Conservation (phyloP, 78 protist species). For the Goniomonas avonlea region DNA sequence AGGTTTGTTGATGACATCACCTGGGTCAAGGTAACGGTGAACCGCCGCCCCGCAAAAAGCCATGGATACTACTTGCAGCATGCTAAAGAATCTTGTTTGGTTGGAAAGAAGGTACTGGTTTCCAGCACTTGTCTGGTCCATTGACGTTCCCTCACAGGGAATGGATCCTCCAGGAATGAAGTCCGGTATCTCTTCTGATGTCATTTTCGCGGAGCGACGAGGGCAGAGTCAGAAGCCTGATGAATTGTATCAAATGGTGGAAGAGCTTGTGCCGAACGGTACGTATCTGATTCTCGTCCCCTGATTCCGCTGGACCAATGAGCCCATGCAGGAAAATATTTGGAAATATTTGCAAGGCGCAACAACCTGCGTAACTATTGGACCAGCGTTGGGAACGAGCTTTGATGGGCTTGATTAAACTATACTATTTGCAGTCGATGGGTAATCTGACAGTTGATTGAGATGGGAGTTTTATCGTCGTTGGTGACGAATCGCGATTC, state of each 20-base stretch:
- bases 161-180: conserved; percentile 2
- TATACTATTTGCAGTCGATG: neutral
- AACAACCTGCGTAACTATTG: conserved; percentile 61
- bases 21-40: conserved; percentile 60
- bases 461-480: too few relatives aligned
- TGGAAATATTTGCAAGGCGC: conserved; percentile 55
- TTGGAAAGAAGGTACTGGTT: conserved; percentile 36
- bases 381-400: conserved; percentile 61
- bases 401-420: conserved; percentile 17
- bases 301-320: neutral
- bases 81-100: conserved; percentile 64
- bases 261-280: conserved; percentile 56
- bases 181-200: conserved; percentile 26
- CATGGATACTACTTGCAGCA: conserved; percentile 70
- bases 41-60: conserved; percentile 50
- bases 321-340: conserved; percentile 33
- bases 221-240: conserved; percentile 68
- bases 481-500: too few relatives aligned
- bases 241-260: conserved; percentile 52
- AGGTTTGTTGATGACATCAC: conserved; percentile 47
- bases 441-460: too few relatives aligned
- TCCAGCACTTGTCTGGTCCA: neutral
- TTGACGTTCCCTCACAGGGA: too few relatives aligned
- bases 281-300: neutral
- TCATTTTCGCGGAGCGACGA: conserved; percentile 37